A percentile compares a stretch with the other conserved stretches of the same genome.
These are phyloP conservation scores for Trametes cingulata DNA, from an alignment of 768 basidiomycete genomes.

Conservation along the genomic window DNA sequence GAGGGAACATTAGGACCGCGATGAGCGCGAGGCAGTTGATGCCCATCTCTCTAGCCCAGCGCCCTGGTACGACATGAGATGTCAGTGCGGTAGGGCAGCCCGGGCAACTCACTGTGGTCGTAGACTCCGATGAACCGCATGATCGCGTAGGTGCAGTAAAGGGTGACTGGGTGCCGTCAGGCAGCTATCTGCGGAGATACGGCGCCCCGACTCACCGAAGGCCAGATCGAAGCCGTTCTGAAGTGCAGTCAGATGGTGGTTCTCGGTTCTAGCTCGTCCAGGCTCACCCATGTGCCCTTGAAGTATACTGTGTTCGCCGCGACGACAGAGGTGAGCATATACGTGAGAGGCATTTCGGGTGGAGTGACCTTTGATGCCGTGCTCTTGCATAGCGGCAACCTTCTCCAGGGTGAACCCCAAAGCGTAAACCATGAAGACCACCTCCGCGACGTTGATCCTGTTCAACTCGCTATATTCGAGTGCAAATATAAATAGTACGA, in stretches of 20 bases:
- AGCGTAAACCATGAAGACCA: slow-evolving; percentile 75
- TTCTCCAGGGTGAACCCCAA: slow-evolving; percentile 91
- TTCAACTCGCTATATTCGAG: slow-evolving; percentile 71
- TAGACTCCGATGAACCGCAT: slow-evolving; percentile 81
- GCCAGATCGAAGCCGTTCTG: slow-evolving; percentile 94
- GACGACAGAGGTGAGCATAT: background rate
- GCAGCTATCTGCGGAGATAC: background rate
- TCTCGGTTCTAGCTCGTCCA: background rate
- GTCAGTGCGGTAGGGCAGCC: background rate
- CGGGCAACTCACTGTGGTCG: slow-evolving; percentile 50
- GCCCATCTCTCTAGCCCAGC: slow-evolving; percentile 69
- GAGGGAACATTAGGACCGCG: slow-evolving; percentile 87
- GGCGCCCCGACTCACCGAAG: slow-evolving; percentile 55
- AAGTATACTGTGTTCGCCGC: slow-evolving; percentile 60
- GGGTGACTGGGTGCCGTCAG: slow-evolving; percentile 54
- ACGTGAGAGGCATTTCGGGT: background rate
- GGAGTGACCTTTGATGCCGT: slow-evolving; percentile 76
- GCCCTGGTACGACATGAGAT: slow-evolving; percentile 38
- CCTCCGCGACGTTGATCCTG: slow-evolving; percentile 64
- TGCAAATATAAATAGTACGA: slow-evolving; percentile 75
- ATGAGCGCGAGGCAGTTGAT: slow-evolving; percentile 86
- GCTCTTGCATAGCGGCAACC: slow-evolving; percentile 93
- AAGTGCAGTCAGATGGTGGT: background rate
- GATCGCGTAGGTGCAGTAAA: slow-evolving; percentile 74
- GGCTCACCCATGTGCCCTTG: slow-evolving; percentile 78